Conservation (phyloP, 345 rosid genomes). For the Arabidopsis arenosa region DNA sequence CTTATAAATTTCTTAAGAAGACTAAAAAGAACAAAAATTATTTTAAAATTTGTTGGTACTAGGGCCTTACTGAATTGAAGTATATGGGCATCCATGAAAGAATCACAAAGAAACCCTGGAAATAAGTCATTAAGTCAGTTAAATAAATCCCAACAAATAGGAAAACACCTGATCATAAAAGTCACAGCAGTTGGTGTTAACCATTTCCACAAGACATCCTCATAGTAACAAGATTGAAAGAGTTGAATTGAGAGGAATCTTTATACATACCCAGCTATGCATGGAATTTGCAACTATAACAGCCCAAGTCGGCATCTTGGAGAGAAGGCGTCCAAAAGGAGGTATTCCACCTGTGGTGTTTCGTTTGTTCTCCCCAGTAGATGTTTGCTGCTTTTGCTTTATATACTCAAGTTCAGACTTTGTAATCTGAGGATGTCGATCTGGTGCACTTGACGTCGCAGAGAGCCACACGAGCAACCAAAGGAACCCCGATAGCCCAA, state of each 20-base stretch:
- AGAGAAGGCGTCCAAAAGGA: constrained; percentile 81
- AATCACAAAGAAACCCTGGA: constrained; percentile 95
- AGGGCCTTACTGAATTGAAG: constrained; percentile 77
- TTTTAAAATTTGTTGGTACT: neutral
- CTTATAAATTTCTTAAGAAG: constrained; percentile 29
- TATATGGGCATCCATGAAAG: constrained; percentile 99
- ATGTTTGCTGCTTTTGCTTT: constrained; percentile 50
- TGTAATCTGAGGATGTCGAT: constrained; percentile 78
- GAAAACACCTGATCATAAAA: neutral
- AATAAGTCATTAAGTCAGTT: constrained; percentile 15
- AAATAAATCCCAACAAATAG: neutral
- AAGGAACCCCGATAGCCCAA: constrained; percentile 88
- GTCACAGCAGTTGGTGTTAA: neutral
- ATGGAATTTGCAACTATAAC: constrained; percentile 90
- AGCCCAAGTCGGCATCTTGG: constrained; percentile 95
- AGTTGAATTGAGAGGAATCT: constrained; percentile 7
- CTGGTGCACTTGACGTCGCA: constrained; percentile 81
- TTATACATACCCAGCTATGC: constrained; percentile 87
- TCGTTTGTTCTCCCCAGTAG: constrained; percentile 51
- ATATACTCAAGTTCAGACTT: constrained; percentile 81
- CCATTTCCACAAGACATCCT: constrained; percentile 6
- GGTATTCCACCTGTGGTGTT: constrained; percentile 61
- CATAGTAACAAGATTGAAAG: constrained; percentile 3
- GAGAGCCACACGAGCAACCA: constrained; percentile 95
- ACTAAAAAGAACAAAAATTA: neutral